Conservation (phyloP, 2,329 filamentous ascomycete species). For the Hypomyces perniciosus region DNA sequence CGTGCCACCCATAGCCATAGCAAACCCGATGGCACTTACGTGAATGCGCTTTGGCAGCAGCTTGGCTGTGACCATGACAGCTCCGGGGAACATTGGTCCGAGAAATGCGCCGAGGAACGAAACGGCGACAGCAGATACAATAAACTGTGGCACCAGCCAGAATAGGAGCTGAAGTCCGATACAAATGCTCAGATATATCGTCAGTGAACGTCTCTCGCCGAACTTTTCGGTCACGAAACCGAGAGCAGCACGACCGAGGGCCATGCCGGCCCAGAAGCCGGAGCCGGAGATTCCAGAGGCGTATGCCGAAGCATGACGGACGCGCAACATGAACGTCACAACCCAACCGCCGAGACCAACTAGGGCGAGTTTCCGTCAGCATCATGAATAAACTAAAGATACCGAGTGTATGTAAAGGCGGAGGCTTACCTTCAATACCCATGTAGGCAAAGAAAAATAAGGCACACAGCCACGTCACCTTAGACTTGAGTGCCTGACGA, state of each 20-base stretch:
- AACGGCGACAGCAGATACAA: constrained; percentile 53
- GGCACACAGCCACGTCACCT: constrained; percentile 60
- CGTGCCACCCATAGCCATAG: constrained; percentile 63
- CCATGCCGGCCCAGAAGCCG: constrained; percentile 76
- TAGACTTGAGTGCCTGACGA: constrained; percentile 34
- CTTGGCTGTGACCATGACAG: constrained; percentile 64
- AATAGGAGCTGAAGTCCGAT: constrained; percentile 58
- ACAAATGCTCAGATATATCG: constrained; percentile 55
- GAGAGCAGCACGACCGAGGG: constrained; percentile 58
- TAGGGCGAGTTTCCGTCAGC: constrained; percentile 11
- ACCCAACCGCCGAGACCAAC: constrained; percentile 72
- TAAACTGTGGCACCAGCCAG: constrained; percentile 55
- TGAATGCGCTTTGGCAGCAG: constrained; percentile 64
- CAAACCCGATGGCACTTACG: constrained; percentile 67
- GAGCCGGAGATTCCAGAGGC: constrained; percentile 66
- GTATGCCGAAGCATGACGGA: constrained; percentile 58
- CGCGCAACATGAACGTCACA: constrained; percentile 70
- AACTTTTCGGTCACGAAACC: constrained; percentile 64
- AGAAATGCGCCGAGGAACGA: constrained; percentile 67
- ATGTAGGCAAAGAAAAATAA: constrained; percentile 69
- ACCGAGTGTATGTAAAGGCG: too few relatives aligned
- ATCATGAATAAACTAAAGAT: neutral
- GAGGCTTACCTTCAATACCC: constrained; percentile 52
- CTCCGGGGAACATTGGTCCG: constrained; percentile 67
- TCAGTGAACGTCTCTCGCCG: constrained; percentile 57